Base-by-base conservation (phyloP, 495 filamentous ascomycete species). In the Penicillium waksmanii region DNA sequence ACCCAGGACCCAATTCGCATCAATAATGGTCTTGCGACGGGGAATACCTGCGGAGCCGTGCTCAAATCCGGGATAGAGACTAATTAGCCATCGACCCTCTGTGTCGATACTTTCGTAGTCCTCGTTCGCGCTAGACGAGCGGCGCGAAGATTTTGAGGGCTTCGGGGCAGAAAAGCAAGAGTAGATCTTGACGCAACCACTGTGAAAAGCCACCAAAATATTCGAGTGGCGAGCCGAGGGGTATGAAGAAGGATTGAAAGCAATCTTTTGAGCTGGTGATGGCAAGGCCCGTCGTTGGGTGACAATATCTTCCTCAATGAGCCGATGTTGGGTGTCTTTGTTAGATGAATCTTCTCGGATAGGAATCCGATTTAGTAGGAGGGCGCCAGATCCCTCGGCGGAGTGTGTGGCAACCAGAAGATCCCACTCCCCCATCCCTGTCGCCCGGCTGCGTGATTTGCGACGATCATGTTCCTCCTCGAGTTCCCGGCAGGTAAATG, bases 1-100 rank as follows among this genome's bases (percentile, higher is more conserved):
- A 44, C 87, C 84, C n/a, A 88, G 78, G 8, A 92, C 85, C 94
- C 94, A 97, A 55, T 89, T 79, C 0, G 91, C 89, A 57, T 87
- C 88, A n/a, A 96, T 77, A 34, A 96, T 84, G 1, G 83, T 84
- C 68, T 96, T 97, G 35, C 93, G 84, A 67, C 73, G 49, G 11
- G 73, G 64, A 3, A 79, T 71, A 25, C 76, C 80, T 12, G 58
- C 67, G 25, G 71, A 46, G 19, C 66, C 69, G 51, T 62, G 70
- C 58, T 82, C 77, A 66, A 91, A 92, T 0, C 86, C 84, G 7
- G 86, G 81, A 61, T 90, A 89, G 48, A 93, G 78, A 19, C 88
- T 87, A 38, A 91, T 74, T 3, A 89, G 78, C 88, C 89, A 93
- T 40, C 72, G 72, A 10, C 81, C 75, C 53, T 79, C 74, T 12